Evolutionary conservation across 352 stramenopile genomes (phyloP).

Genomic region (Pythium pyrilobum): DNA sequence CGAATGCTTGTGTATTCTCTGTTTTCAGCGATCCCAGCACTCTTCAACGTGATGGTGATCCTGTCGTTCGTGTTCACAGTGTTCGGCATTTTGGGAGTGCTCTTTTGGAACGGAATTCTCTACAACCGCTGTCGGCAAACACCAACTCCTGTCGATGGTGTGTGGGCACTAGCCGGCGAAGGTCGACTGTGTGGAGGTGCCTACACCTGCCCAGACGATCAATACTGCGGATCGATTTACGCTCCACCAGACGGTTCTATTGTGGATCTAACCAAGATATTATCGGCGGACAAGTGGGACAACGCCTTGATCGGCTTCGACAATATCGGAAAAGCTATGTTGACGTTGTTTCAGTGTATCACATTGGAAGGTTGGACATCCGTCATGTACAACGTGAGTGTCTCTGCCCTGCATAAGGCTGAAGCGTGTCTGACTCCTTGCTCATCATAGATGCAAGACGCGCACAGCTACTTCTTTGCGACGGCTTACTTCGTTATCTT

Average conservation of each 20-base stretch:
- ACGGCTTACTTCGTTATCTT: slow-evolving; percentile 75
- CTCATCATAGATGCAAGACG: slow-evolving; percentile 12
- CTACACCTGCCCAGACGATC: slow-evolving; percentile 22
- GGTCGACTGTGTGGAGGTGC: slow-evolving; percentile 30
- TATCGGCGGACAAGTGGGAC: slow-evolving; percentile 53
- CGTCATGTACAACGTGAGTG: slow-evolving; percentile 82
- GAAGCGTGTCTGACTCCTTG: neutral
- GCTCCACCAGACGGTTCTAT: slow-evolving; percentile 18
- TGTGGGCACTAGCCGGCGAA: slow-evolving; percentile 23
- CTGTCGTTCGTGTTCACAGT: slow-evolving; percentile 63
- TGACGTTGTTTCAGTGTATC: slow-evolving; percentile 87
- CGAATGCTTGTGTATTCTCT: slow-evolving; percentile 51
- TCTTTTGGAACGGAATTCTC: slow-evolving; percentile 53
- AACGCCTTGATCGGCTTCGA: slow-evolving; percentile 84
- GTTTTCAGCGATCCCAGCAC: slow-evolving; percentile 41
- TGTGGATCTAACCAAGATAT: slow-evolving; percentile 25
- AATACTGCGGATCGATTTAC: slow-evolving; percentile 46
- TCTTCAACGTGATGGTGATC: slow-evolving; percentile 71
- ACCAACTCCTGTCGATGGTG: slow-evolving; percentile 39
- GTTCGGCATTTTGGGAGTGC: slow-evolving; percentile 61
- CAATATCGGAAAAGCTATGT: slow-evolving; percentile 62
- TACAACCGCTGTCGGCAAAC: slow-evolving; percentile 46
- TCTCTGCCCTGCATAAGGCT: neutral
- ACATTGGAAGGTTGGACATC: slow-evolving; percentile 87
- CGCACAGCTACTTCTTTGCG: slow-evolving; percentile 32